These are phyloP conservation scores for Sugiyamaella smithiae DNA, from an alignment of 805 yeast species.

Conservation along the genomic window DNA sequence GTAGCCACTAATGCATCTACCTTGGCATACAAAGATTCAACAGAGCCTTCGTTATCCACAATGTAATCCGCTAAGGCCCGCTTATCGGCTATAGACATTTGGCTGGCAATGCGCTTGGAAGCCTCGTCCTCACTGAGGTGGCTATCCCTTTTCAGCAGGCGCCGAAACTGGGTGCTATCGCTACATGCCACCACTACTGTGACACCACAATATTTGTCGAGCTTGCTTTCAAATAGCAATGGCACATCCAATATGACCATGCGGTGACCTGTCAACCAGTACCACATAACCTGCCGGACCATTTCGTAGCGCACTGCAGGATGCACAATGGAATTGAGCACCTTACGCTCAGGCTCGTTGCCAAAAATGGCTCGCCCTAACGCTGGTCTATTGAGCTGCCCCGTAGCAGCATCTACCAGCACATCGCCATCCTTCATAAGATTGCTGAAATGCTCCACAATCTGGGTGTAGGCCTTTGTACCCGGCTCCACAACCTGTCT, in stretches of 20 bases:
- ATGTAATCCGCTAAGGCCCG: slow-evolving; percentile 60
- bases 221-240: slow-evolving; percentile 73
- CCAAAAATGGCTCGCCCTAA: slow-evolving; percentile 80
- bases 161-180: slow-evolving; percentile 52
- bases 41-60: slow-evolving; percentile 56
- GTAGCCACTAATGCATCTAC: slow-evolving; percentile 41
- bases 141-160: slow-evolving; percentile 67
- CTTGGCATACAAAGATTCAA: slow-evolving; percentile 43
- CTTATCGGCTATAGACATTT: slow-evolving; percentile 64
- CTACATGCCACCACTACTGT: slow-evolving; percentile 67
- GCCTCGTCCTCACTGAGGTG: slow-evolving; percentile 67
- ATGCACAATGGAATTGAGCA: slow-evolving; percentile 75
- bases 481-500: slow-evolving; percentile 84
- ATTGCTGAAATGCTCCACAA: slow-evolving; percentile 57
- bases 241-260: slow-evolving; percentile 88
- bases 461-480: slow-evolving; percentile 59
- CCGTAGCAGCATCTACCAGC: slow-evolving; percentile 7
- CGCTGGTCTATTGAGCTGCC: slow-evolving; percentile 59
- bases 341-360: slow-evolving; percentile 53
- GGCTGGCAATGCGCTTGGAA: slow-evolving; percentile 66
- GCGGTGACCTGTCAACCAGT: slow-evolving; percentile 55
- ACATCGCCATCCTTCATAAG: slow-evolving; percentile 41
- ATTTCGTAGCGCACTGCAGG: slow-evolving; percentile 79
- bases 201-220: slow-evolving; percentile 68
- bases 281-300: slow-evolving; percentile 48